Evolutionary conservation across 2,329 filamentous ascomycete species (phyloP), one percentile per base, ranked within the genome.

Genomic region (Sporothrix sp.): DNA sequence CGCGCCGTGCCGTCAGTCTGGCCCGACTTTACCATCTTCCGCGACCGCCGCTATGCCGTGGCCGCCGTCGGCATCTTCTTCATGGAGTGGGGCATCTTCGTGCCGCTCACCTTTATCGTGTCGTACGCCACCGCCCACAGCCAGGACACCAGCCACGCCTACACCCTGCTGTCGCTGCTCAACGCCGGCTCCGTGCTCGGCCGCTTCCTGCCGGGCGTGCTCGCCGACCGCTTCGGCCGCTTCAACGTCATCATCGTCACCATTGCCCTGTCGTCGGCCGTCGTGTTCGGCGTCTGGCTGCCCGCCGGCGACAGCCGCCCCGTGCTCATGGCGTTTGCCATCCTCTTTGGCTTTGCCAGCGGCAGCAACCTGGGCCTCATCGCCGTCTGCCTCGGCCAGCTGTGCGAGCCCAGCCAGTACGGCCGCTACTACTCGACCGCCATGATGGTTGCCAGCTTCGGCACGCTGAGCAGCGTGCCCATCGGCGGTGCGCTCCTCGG

Each of bases 171-270:
- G n/a, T 81, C 87, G 1, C 78, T 93, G 52, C 75, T 95, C 60
- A 94, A 93, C 61, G 86, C 79, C 1, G 86, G 84, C 10, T 87
- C 83, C 0, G 81, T 85, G 48, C 68, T 93, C 7, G 89, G 89
- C 3, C 79, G 89, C 20, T 85, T 81, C 66, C 71, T 89, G 0
- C 87, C 88, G 0, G 87, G 88, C 0, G 74, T 85, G 54, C 68
- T 88, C 8, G 84, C 87, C 0, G 89, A 95, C 62, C 78, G 74
- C 45, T 63, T 88, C 3, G 89, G 89, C 0, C 79, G 87, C 4
- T 94, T 87, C 69, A 95, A 95, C 61, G 78, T 82, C 46, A 84
- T 93, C 67, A 77, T 91, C 42, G 64, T 80, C 16, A 83, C 84
- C 0, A 76, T 88, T 23, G 65, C 73, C 1, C 58, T 75, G 6